Evolutionary conservation across 306 rosid genomes (phyloP).

Genomic region (Canavalia ensiformis): DNA sequence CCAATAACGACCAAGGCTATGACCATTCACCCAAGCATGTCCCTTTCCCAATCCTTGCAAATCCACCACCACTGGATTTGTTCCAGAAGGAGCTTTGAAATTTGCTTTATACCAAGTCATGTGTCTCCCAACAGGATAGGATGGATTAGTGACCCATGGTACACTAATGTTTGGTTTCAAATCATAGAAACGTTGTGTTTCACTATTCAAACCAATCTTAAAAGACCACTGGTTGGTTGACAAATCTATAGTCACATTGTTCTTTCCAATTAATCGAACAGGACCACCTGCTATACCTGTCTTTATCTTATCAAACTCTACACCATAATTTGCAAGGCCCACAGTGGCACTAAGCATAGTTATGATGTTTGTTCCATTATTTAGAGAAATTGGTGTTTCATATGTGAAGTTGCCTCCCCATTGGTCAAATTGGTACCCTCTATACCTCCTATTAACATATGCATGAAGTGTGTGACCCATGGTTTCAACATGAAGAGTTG

Average conservation of each 20-base stretch:
- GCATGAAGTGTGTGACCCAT: slow-evolving; percentile 36
- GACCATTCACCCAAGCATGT: slow-evolving; percentile 49
- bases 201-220: slow-evolving; percentile 46
- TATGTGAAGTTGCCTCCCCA: not conserved
- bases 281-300: slow-evolving; percentile 40
- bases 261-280: slow-evolving; percentile 9
- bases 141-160: not conserved
- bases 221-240: slow-evolving; percentile 25
- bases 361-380: not conserved
- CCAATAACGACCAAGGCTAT: slow-evolving; percentile 45
- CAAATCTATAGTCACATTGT: slow-evolving; percentile 11
- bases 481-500: not conserved
- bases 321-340: not conserved
- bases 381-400: not conserved
- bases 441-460: slow-evolving; percentile 4
- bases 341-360: slow-evolving; percentile 5
- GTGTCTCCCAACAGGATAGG: not conserved
- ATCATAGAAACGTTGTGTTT: not conserved
- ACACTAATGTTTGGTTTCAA: not conserved
- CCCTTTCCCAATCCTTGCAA: slow-evolving; percentile 46
- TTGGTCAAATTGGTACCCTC: not conserved
- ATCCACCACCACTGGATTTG: slow-evolving; percentile 44
- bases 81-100: slow-evolving; percentile 32
- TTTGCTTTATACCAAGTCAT: slow-evolving; percentile 33
- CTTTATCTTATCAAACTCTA: not conserved